phyloP scores from a whole-genome alignment of 345 rosid genomes.

The Arabis hirsuta region DNA sequence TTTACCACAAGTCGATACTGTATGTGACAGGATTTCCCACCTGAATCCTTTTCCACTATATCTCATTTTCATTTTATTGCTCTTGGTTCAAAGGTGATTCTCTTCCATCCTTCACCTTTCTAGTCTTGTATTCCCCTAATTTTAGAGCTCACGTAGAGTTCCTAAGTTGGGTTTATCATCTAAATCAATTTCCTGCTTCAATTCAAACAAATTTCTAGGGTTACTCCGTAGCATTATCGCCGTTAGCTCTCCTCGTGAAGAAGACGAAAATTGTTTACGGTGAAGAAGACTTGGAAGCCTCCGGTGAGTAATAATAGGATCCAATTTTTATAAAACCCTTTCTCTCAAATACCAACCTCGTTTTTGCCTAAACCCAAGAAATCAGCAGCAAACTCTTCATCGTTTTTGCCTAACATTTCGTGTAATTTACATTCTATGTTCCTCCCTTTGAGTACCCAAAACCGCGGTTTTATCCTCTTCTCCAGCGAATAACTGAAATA shows the following conservation, averaged over 20 bases:
- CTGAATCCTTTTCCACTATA: no score
- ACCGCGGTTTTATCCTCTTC: constrained; percentile 85
- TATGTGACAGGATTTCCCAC: no score
- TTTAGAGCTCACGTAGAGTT: not conserved
- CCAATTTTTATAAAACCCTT: no score
- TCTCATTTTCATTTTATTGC: no score
- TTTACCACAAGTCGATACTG: constrained; percentile 52
- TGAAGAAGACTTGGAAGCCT: not conserved
- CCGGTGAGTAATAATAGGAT: constrained; percentile 18
- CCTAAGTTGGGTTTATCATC: no score
- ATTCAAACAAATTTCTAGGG: not conserved
- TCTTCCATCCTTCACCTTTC: no score
- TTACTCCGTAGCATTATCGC: constrained; percentile 44
- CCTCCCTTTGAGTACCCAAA: constrained; percentile 65
- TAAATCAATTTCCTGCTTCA: no score
- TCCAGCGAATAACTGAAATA: constrained; percentile 90
- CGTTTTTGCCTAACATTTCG: constrained; percentile 80
- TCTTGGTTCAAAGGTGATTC: no score
- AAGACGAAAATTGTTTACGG: not conserved
- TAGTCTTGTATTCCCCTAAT: no score
- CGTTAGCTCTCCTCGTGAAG: constrained; percentile 7
- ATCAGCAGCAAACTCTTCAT: constrained; percentile 78
- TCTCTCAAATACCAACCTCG: no score
- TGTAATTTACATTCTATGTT: constrained; percentile 67
- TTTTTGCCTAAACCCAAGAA: constrained; percentile 51